phyloP scores from a whole-genome alignment of 2,329 filamentous ascomycete genomes.

The Colletotrichum lupini region DNA sequence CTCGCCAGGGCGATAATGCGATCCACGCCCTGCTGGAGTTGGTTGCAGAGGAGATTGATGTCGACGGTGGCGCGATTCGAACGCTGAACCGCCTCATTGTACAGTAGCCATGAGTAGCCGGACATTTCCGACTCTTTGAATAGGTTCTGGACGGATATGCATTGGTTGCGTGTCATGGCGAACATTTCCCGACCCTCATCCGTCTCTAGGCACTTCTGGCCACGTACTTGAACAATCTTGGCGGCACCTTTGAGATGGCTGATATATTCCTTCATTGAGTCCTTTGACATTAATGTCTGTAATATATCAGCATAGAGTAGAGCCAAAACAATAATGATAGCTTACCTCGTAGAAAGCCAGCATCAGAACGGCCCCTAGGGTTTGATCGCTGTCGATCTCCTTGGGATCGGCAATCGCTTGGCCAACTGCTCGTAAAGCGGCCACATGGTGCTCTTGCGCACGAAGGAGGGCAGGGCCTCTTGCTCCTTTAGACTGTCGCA shows the following conservation, averaged over 20 bases:
- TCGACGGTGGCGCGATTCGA: slow-evolving; percentile 33
- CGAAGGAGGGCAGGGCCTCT: slow-evolving; percentile 13
- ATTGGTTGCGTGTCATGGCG: slow-evolving; percentile 38
- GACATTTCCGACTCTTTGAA: slow-evolving; percentile 32
- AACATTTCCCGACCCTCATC: slow-evolving; percentile 37
- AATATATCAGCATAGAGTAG: not conserved
- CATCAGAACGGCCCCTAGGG: slow-evolving; percentile 34
- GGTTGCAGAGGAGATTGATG: slow-evolving; percentile 33
- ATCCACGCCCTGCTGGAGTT: slow-evolving; percentile 35
- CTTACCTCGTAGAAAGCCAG: slow-evolving; percentile 37
- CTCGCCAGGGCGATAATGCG: slow-evolving; percentile 14
- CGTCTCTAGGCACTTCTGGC: slow-evolving; percentile 28
- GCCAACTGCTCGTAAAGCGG: slow-evolving; percentile 28
- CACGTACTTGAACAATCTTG: slow-evolving; percentile 36
- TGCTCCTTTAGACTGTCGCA: slow-evolving; percentile 18
- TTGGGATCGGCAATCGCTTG: slow-evolving; percentile 29
- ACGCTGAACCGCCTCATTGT: slow-evolving; percentile 25
- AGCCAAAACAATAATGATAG: accelerated
- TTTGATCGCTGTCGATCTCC: slow-evolving; percentile 30
- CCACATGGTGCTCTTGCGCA: slow-evolving; percentile 34
- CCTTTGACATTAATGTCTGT: slow-evolving; percentile 34
- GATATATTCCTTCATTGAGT: slow-evolving; percentile 38
- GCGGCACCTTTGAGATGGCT: slow-evolving; percentile 39
- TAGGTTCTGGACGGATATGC: slow-evolving; percentile 35
- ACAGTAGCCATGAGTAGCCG: slow-evolving; percentile 36